These are phyloP conservation scores for Euphorbia tirucalli DNA, from an alignment of 345 rosid genomes.

Conservation along the genomic window DNA sequence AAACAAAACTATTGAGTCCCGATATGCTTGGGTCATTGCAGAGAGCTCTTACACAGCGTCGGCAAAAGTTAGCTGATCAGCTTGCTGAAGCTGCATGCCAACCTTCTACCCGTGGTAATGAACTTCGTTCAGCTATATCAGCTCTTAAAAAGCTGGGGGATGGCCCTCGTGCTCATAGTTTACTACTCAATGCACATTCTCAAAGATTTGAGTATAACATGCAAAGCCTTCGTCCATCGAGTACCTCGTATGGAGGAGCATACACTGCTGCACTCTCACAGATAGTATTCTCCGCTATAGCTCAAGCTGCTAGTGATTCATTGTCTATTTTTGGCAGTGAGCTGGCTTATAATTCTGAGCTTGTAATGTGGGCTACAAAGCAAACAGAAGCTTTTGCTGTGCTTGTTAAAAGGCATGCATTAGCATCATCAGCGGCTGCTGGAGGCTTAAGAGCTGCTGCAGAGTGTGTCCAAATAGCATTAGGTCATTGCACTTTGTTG, in stretches of 20 bases:
- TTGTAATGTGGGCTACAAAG: slow-evolving; percentile 96
- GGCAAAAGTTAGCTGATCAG: slow-evolving; percentile 91
- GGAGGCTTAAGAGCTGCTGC: slow-evolving; percentile 99
- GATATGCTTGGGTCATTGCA: slow-evolving; percentile 50
- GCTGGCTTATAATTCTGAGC: slow-evolving; percentile 89
- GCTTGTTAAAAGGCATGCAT: slow-evolving; percentile 95
- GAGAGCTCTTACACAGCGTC: slow-evolving; percentile 58
- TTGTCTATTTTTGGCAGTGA: slow-evolving; percentile 78
- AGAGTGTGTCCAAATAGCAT: slow-evolving; percentile 98
- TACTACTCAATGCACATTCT: slow-evolving; percentile 86
- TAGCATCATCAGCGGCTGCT: slow-evolving; percentile 98
- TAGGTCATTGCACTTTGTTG: slow-evolving; percentile 97
- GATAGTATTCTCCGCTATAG: slow-evolving; percentile 91
- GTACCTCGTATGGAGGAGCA: slow-evolving; percentile 97
- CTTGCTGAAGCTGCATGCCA: slow-evolving; percentile 96
- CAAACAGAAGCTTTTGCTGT: slow-evolving; percentile 86
- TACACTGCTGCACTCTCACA: slow-evolving; percentile 99
- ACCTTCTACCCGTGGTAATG: slow-evolving; percentile 87
- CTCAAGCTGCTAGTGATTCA: slow-evolving; percentile 95
- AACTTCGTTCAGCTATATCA: slow-evolving; percentile 88
- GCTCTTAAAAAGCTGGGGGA: slow-evolving; percentile 98
- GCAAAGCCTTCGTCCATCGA: slow-evolving; percentile 95
- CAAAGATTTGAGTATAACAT: slow-evolving; percentile 84
- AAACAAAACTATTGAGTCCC: slow-evolving; percentile 48
- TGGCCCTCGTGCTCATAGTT: slow-evolving; percentile 91